A percentile compares a stretch with the other conserved stretches of the same genome.
Conservation (phyloP, 352 stramenopile genomes). For the Blastocystis sp. region DNA sequence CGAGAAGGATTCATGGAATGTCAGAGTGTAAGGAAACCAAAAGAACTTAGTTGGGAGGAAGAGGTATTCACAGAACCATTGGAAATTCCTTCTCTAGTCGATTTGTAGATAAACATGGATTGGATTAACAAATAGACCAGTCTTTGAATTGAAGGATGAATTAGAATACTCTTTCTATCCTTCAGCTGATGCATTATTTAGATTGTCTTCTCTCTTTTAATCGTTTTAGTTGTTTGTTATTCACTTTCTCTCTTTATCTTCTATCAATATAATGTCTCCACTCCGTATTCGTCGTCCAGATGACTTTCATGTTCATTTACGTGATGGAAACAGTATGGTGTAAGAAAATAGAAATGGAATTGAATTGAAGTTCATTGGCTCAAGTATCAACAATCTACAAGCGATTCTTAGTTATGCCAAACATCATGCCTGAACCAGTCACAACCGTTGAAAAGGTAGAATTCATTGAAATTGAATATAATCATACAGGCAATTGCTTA, state of each 20-base stretch:
- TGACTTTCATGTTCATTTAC: conserved; percentile 94
- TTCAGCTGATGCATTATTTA: neutral
- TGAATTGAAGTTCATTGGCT: conserved; percentile 47
- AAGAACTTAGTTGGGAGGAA: neutral
- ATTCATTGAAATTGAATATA: neutral
- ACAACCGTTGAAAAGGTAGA: conserved; percentile 71
- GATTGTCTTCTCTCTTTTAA: neutral
- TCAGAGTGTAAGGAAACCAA: neutral
- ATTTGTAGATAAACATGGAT: too few species aligned
- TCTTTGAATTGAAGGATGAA: neutral
- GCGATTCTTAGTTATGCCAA: conserved; percentile 91
- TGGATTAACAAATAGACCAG: neutral
- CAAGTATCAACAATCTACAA: conserved; percentile 63
- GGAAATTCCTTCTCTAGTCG: neutral
- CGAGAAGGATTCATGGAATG: neutral
- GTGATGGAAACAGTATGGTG: conserved; percentile 78
- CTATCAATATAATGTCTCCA: neutral
- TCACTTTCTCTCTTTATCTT: too few species aligned
- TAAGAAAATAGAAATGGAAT: conserved; percentile 63
- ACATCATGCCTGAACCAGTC: conserved; percentile 89
- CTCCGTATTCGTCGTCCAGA: conserved; percentile 70
- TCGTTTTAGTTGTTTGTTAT: conserved; percentile 11
- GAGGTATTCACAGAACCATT: neutral
- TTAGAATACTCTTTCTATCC: conserved; percentile 44
- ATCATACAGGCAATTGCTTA: conserved; percentile 81